A percentile compares a stretch with the other conserved stretches of the same genome.
phyloP scores from a whole-genome alignment of 495 filamentous ascomycete species.

The Ramalina intermedia region DNA sequence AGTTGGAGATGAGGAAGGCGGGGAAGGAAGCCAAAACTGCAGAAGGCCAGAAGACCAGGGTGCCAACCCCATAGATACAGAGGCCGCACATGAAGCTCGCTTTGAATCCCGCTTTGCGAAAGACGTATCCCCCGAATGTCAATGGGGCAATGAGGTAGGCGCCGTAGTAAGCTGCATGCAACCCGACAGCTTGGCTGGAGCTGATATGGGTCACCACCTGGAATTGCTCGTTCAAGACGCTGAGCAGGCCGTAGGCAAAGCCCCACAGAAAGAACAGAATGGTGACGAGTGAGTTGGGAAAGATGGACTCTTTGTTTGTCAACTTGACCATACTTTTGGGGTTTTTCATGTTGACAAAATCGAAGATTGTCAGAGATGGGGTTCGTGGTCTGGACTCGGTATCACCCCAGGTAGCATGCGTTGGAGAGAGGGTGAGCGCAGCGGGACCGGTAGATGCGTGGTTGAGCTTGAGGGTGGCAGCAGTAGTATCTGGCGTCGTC shows the following conservation, averaged over 20 bases:
- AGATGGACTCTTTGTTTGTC: slow-evolving; percentile 41
- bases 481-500: slow-evolving; percentile 34
- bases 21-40: slow-evolving; percentile 51
- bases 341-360: slow-evolving; percentile 69
- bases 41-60: slow-evolving; percentile 60
- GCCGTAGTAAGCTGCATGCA: slow-evolving; percentile 51
- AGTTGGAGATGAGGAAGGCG: slow-evolving; percentile 51
- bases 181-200: slow-evolving; percentile 35
- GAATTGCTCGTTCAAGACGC: slow-evolving; percentile 53
- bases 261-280: slow-evolving; percentile 80
- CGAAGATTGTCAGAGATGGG: slow-evolving; percentile 43
- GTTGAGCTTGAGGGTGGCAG: slow-evolving; percentile 1
- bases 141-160: slow-evolving; percentile 48
- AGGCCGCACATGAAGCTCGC: slow-evolving; percentile 50
- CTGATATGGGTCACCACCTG: slow-evolving; percentile 32
- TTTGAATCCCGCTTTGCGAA: slow-evolving; percentile 54
- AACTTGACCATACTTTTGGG: slow-evolving; percentile 64
- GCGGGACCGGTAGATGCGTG: slow-evolving; percentile 2
- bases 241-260: slow-evolving; percentile 70
- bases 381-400: slow-evolving; percentile 15
- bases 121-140: slow-evolving; percentile 38
- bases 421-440: slow-evolving; percentile 1
- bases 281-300: slow-evolving; percentile 47
- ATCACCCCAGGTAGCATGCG: background rate
- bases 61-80: slow-evolving; percentile 47